Evolutionary conservation across 1,284 basidiomycete genomes (phyloP).

Genomic region (Phellopilus nigrolimitatus): DNA sequence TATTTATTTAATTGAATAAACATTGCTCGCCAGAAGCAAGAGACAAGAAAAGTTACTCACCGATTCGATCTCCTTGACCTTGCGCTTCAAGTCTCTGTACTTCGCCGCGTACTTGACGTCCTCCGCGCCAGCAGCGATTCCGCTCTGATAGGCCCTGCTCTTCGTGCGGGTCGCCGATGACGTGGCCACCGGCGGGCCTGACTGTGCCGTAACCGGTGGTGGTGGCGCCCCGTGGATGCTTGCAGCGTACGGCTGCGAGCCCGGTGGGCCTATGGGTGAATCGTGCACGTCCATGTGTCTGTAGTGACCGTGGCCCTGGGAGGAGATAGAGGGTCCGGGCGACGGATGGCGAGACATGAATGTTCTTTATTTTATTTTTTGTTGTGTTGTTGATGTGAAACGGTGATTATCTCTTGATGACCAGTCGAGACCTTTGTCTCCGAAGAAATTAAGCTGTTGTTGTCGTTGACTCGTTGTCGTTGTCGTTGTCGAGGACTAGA

Average conservation of each 20-base stretch:
- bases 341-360: slow-evolving; percentile 54
- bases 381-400: neutral
- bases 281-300: neutral
- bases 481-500: too few species aligned
- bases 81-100: slow-evolving; percentile 86
- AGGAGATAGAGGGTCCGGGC: slow-evolving; percentile 39
- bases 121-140: slow-evolving; percentile 75
- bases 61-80: slow-evolving; percentile 83
- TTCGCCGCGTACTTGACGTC: slow-evolving; percentile 87
- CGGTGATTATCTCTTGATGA: too few species aligned
- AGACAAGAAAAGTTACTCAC: slow-evolving; percentile 39
- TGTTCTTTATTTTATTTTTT: slow-evolving; percentile 17
- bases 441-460: too few species aligned
- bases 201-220: neutral
- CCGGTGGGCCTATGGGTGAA: neutral
- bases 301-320: slow-evolving; percentile 25
- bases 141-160: slow-evolving; percentile 47
- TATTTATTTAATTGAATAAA: slow-evolving; percentile 13
- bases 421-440: too few species aligned
- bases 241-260: too few species aligned
- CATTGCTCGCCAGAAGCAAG: slow-evolving; percentile 6
- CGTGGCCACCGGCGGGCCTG: slow-evolving; percentile 4
- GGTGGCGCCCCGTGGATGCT: too few species aligned
- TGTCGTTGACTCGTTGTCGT: too few species aligned
- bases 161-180: slow-evolving; percentile 30